Evolutionary conservation across 441 rosid species (phyloP).

Genomic region (Populus hybrid): DNA sequence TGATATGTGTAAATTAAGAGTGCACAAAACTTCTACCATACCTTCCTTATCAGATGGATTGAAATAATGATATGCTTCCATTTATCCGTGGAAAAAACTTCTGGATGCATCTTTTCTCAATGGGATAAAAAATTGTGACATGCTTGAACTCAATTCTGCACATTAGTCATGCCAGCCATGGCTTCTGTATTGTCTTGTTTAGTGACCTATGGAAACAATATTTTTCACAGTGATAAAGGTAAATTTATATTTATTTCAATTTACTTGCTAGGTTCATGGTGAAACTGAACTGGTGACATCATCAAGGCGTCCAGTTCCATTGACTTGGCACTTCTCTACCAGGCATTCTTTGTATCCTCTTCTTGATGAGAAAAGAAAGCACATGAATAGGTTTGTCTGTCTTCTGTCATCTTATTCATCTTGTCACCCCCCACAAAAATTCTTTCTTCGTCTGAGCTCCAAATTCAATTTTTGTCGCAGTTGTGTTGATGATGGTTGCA

Average conservation of each 20-base stretch:
- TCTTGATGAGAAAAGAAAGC: conserved; percentile 80
- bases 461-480: neutral
- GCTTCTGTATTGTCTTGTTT: neutral
- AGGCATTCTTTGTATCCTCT: conserved; percentile 64
- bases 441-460: neutral
- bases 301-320: conserved; percentile 85
- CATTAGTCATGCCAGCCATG: neutral
- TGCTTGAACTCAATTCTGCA: conserved; percentile 6
- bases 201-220: conserved; percentile 7
- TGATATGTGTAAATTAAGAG: neutral
- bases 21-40: neutral
- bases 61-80: neutral
- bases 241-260: conserved; percentile 10
- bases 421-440: neutral
- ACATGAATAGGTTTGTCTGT: conserved; percentile 64
- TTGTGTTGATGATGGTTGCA: neutral
- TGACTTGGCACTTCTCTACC: conserved; percentile 96
- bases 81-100: neutral
- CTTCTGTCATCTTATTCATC: neutral
- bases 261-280: conserved; percentile 71
- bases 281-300: conserved; percentile 86
- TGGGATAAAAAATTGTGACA: neutral
- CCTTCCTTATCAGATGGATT: neutral
- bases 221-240: neutral
- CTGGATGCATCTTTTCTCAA: neutral